These are phyloP conservation scores for Agaricus sinodeliciosus DNA, from an alignment of 768 basidiomycete species.

Conservation along the genomic window DNA sequence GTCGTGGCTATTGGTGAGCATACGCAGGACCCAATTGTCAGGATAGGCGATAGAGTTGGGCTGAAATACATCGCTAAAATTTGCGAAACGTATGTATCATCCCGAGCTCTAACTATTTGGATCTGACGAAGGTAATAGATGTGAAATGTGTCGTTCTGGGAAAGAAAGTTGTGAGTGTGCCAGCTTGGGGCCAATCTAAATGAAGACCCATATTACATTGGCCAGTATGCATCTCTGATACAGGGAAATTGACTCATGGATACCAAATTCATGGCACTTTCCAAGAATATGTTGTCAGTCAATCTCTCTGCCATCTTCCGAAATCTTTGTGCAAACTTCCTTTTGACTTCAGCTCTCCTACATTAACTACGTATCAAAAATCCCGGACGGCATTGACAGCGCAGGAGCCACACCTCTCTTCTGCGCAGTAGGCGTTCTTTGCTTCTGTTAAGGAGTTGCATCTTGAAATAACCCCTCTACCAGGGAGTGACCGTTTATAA, in stretches of 20 bases:
- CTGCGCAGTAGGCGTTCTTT: conserved; percentile 52
- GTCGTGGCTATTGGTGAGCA: conserved; percentile 74
- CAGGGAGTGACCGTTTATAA: conserved; percentile 83
- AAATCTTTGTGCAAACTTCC: not conserved
- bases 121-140: conserved; percentile 47
- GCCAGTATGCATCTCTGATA: not conserved
- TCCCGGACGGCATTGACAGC: conserved; percentile 63
- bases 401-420: conserved; percentile 68
- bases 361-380: conserved; percentile 68
- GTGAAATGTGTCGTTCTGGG: conserved; percentile 70
- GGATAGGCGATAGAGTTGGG: conserved; percentile 75
- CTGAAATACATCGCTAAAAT: conserved; percentile 76
- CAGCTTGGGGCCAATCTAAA: too few species aligned
- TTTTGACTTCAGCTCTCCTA: conserved; percentile 46
- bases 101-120: not conserved
- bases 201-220: not conserved
- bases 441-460: not conserved
- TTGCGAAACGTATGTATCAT: conserved; percentile 15
- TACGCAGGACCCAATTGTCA: conserved; percentile 51
- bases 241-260: conserved; percentile 53
- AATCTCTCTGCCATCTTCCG: not conserved
- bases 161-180: conserved; percentile 55
- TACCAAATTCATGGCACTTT: conserved; percentile 77
- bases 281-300: conserved; percentile 54
- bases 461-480: not conserved